phyloP scores from a whole-genome alignment of 2,329 filamentous ascomycete genomes.

The Pseudogymnoascus sp. region DNA sequence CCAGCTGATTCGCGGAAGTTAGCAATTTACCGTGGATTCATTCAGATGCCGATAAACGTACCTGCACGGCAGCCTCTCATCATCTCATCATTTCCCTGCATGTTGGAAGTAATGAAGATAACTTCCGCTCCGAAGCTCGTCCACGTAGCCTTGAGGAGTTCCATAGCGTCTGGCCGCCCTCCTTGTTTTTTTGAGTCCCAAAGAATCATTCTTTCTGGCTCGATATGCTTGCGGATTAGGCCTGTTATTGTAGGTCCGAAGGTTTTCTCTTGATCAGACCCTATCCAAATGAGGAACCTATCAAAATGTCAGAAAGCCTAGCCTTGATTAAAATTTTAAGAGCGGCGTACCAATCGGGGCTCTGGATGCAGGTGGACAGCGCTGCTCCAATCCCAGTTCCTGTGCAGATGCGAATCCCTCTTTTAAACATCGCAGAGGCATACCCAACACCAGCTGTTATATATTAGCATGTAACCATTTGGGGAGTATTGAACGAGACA shows the following conservation, averaged over 20 bases:
- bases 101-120: slow-evolving; percentile 36
- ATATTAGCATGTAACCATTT: slow-evolving; percentile 14
- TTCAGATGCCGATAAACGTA: slow-evolving; percentile 18
- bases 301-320: slow-evolving; percentile 8
- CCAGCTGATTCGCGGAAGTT: slow-evolving; percentile 23
- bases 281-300: slow-evolving; percentile 37
- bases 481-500: slow-evolving; percentile 10
- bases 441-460: slow-evolving; percentile 33
- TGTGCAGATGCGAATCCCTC: slow-evolving; percentile 34
- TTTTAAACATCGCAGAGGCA: slow-evolving; percentile 35
- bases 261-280: slow-evolving; percentile 34
- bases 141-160: slow-evolving; percentile 33
- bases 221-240: slow-evolving; percentile 32
- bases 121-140: slow-evolving; percentile 33
- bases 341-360: slow-evolving; percentile 27
- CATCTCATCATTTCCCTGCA: slow-evolving; percentile 35
- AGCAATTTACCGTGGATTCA: slow-evolving; percentile 9
- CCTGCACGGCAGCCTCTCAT: slow-evolving; percentile 33
- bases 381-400: slow-evolving; percentile 35
- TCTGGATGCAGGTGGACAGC: slow-evolving; percentile 35
- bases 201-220: slow-evolving; percentile 34
- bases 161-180: slow-evolving; percentile 31
- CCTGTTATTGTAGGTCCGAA: slow-evolving; percentile 33
- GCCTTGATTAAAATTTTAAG: background rate
- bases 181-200: slow-evolving; percentile 35